phyloP scores from a whole-genome alignment of 371 early-diverging fungal species.

The Actinomortierella ambigua region DNA sequence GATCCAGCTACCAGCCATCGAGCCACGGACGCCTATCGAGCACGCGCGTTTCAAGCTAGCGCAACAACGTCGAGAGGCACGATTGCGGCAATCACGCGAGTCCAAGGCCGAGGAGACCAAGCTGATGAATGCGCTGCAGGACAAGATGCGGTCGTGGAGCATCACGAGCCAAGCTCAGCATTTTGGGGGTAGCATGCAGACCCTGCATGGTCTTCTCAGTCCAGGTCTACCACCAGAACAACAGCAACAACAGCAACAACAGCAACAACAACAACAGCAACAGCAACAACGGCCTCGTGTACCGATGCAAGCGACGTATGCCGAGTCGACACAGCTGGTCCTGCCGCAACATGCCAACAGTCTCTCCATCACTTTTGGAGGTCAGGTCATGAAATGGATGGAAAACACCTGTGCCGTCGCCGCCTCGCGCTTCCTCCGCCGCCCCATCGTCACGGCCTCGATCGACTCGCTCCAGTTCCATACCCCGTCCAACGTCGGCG shows the following conservation, averaged over 20 bases:
- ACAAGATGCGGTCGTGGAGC: slow-evolving; percentile 39
- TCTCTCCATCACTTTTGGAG: slow-evolving; percentile 76
- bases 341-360: slow-evolving; percentile 82
- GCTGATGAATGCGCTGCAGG: slow-evolving; percentile 33
- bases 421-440: slow-evolving; percentile 63
- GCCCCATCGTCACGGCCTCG: slow-evolving; percentile 67
- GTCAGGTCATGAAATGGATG: slow-evolving; percentile 84
- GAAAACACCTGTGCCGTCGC: slow-evolving; percentile 70
- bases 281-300: slow-evolving; percentile 42
- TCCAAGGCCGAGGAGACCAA: slow-evolving; percentile 21
- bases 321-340: slow-evolving; percentile 70
- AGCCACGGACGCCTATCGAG: slow-evolving; percentile 28
- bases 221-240: not conserved
- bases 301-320: slow-evolving; percentile 59
- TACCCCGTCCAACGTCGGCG: slow-evolving; percentile 15
- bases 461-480: slow-evolving; percentile 44
- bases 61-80: slow-evolving; percentile 23
- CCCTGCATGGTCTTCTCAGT: not conserved
- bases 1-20: slow-evolving; percentile 40
- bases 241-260: slow-evolving; percentile 1
- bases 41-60: slow-evolving; percentile 34
- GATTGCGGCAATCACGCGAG: slow-evolving; percentile 22
- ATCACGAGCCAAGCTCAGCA: slow-evolving; percentile 12
- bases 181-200: too few species aligned
- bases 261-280: slow-evolving; percentile 15